A percentile compares a stretch with the other conserved stretches of the same genome.
Conservation (phyloP, 257 asterid species). For the Solanum clarkiae region DNA sequence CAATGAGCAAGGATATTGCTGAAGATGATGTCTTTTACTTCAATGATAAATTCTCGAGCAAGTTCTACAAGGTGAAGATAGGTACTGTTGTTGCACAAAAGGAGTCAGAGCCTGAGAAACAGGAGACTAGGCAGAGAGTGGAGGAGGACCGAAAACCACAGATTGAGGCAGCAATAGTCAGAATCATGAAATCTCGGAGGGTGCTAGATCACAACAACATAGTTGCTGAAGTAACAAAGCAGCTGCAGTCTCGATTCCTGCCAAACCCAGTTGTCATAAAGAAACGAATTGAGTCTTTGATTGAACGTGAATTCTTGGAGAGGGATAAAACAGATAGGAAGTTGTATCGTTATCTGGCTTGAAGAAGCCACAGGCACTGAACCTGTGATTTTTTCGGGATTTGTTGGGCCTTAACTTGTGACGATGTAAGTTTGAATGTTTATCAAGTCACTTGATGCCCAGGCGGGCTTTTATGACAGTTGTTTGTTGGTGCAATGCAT, state of each 20-base stretch:
- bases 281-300: constrained; percentile 19
- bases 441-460: neutral
- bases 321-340: constrained; percentile 21
- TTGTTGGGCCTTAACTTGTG: neutral
- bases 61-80: constrained; percentile 13
- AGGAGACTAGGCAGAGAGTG: constrained; percentile 20
- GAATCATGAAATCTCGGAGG: constrained; percentile 21
- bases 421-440: neutral
- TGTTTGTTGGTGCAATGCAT: neutral
- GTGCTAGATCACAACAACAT: constrained; percentile 21
- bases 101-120: constrained; percentile 23
- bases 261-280: constrained; percentile 23
- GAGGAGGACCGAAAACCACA: constrained; percentile 27
- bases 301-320: constrained; percentile 24
- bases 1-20: constrained; percentile 18
- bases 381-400: neutral
- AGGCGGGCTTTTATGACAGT: neutral
- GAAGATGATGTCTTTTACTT: constrained; percentile 16
- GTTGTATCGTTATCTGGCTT: constrained; percentile 21
- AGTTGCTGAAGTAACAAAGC: constrained; percentile 20
- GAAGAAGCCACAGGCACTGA: neutral
- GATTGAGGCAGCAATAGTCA: constrained; percentile 26
- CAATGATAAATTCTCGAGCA: constrained; percentile 16
- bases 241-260: constrained; percentile 17
- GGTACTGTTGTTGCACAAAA: constrained; percentile 24